phyloP scores from a whole-genome alignment of 2,329 filamentous ascomycete genomes.

The Claviceps purpurea region DNA sequence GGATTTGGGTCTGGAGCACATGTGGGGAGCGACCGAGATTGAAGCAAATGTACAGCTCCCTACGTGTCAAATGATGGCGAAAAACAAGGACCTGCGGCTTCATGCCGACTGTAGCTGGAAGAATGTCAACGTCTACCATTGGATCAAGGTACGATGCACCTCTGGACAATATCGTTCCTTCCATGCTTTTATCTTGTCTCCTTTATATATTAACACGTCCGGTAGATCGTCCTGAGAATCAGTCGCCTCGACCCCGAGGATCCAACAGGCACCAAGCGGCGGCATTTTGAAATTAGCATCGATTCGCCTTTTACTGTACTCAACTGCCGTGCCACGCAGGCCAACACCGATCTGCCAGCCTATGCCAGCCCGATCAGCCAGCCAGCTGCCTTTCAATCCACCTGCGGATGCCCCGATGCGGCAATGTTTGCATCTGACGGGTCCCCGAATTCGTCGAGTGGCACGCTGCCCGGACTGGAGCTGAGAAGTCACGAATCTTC shows the following conservation, averaged over 20 bases:
- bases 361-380: conserved; percentile 47
- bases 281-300: conserved; percentile 92
- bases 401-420: conserved; percentile 42
- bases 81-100: conserved; percentile 50
- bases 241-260: conserved; percentile 72
- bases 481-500: conserved; percentile 18
- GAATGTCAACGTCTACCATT: conserved; percentile 87
- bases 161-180: not conserved
- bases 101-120: conserved; percentile 90
- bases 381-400: conserved; percentile 29
- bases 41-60: conserved; percentile 89
- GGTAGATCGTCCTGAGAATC: conserved; percentile 78
- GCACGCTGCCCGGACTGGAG: conserved; percentile 30
- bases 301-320: conserved; percentile 91
- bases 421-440: conserved; percentile 42
- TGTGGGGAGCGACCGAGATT: conserved; percentile 81
- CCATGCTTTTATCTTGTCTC: not conserved
- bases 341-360: conserved; percentile 73
- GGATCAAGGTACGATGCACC: conserved; percentile 65
- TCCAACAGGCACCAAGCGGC: conserved; percentile 54
- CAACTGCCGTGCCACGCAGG: conserved; percentile 83
- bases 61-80: conserved; percentile 75
- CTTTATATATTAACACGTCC: conserved; percentile 1
- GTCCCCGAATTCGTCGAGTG: conserved; percentile 52
- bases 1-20: conserved; percentile 53